Base-by-base conservation (phyloP, 441 rosid genomes). In the Bruguiera hainesii region DNA sequence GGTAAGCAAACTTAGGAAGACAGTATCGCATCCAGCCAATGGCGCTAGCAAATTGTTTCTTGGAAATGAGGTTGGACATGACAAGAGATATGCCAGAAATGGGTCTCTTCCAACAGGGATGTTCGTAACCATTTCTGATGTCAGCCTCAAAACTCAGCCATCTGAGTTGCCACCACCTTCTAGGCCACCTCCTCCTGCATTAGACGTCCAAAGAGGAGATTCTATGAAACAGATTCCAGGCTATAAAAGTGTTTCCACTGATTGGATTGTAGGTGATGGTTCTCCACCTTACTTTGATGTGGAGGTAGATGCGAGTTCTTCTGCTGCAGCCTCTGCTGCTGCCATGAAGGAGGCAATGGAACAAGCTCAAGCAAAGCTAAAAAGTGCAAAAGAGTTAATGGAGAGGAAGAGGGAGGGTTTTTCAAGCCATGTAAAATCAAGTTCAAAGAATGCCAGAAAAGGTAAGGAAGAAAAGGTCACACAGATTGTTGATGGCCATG, bases 271-370 rank as follows among this genome's bases (percentile, higher is more conserved):
- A 4, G 83, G 70, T 64, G 88, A 82, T 64, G 61, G 65, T 74
- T 90, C 93, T 62, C 93, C 94, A 28, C 82, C 78, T 51, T 89
- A 78, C 80, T 90, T 89, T 77, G 98, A 91, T 72, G 96, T 91
- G 26, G 98, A 90, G 86, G 86, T 89, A 59, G 99, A 90, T 85
- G 84, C 85, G 23, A 82, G 82, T 73, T 85, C 89, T 53, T 85
- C 88, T 65, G 90, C 87, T 64, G 84, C 84, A n/a, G 85, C 67
- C 66, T 84, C 87, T 59, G 83, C 94, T 65, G 96, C 96, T 76
- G 90, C 99, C 58, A 78, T 85, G 80, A 84, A 82, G 74, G 96
- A 91, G 66, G 96, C 87, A n/a, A 84, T 91, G 91, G 81, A 81
- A 56, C 84, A 89, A 72, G 95, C 97, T 67, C 91, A 80, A 79